Evolutionary conservation across 2,329 filamentous ascomycete species (phyloP), one percentile per base, ranked within the genome.

Genomic region (Cytospora paraplurivora): DNA sequence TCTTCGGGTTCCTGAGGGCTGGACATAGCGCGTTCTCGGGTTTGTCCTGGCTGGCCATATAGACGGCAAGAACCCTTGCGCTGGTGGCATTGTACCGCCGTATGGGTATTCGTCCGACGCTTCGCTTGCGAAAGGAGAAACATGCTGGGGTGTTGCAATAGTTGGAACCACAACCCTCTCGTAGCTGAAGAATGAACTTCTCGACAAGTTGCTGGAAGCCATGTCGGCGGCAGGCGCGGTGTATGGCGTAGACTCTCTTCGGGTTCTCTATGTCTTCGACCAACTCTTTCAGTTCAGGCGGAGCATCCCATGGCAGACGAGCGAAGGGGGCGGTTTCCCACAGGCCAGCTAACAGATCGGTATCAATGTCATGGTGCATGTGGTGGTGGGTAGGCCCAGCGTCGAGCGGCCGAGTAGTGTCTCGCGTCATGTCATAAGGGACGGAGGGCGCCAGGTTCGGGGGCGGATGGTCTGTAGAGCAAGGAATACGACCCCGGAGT

Each of bases 1-100:
- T 74, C 56, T 76, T 77, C 1, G 79, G 74, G 6, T 76, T 73
- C 53, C 76, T 75, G 17, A 86, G 73, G 27, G 77, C 73, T 1
- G 81, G 81, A 56, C 92, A 96, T 0, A 96, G 78, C 3, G 85
- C 86, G 63, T 78, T 81, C 67, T 91, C 87, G 0, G 92, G 87
- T 68, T 95, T 86, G 69, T 93, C 90, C 71, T 92, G 88, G 70
- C 89, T 91, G 11, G 92, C 91, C 57, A 96, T 82, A 71, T 91
- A 91, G 62, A 91, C 85, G 13, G 93, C 93, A 37, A 97, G 77
- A 1, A 90, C 91, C 70, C 92, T 85, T 10, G 93, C 92, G 71
- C 92, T 96, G 53, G 92, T 86, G 27, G 89, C 84, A 63, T 89
- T 96, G 70, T 93, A 95, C 71, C 89, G 85, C 66, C 92, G 88